Percentiles rank a stretch among this genome's conserved stretches.
phyloP scores from a whole-genome alignment of 164 flowering plant species.

The Berberis thunbergii region DNA sequence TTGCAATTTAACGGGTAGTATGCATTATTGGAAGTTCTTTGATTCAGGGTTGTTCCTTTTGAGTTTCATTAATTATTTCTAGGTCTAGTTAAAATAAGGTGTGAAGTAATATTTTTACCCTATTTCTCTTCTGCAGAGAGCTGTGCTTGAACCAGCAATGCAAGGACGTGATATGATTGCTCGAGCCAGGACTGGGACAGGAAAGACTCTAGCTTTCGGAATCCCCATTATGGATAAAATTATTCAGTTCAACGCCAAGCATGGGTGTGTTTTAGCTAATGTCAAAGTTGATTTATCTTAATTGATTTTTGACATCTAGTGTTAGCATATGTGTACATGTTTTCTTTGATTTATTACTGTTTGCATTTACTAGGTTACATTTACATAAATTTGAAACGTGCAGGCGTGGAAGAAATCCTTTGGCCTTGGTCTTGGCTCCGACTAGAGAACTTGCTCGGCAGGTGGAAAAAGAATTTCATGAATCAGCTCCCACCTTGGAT shows the following conservation, averaged over 20 bases:
- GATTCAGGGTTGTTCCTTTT: no score
- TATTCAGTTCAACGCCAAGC: conserved; percentile 11
- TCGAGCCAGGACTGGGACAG: conserved; percentile 85
- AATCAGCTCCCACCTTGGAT: conserved; percentile 20
- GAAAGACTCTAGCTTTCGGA: conserved; percentile 32
- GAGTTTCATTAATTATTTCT: no score
- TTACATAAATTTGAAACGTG: background rate
- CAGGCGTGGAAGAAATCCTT: conserved; percentile 14
- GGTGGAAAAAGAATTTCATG: conserved; percentile 24
- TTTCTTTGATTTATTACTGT: no score
- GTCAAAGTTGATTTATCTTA: no score
- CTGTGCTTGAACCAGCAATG: conserved; percentile 91
- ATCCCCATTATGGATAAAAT: conserved; percentile 47
- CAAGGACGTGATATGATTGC: conserved; percentile 86
- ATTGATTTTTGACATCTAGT: no score
- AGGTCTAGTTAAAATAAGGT: no score
- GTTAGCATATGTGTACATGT: no score
- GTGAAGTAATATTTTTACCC: no score
- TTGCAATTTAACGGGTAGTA: no score
- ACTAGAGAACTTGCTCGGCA: conserved; percentile 25
- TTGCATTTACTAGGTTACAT: no score
- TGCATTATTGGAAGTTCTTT: no score
- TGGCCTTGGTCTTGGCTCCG: conserved; percentile 19
- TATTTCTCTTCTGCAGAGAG: conserved; percentile 34
- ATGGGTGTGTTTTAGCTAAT: no score